Percentiles rank a stretch among this genome's conserved stretches.
Conservation (phyloP, 345 rosid genomes). For the Reutealis trisperma region DNA sequence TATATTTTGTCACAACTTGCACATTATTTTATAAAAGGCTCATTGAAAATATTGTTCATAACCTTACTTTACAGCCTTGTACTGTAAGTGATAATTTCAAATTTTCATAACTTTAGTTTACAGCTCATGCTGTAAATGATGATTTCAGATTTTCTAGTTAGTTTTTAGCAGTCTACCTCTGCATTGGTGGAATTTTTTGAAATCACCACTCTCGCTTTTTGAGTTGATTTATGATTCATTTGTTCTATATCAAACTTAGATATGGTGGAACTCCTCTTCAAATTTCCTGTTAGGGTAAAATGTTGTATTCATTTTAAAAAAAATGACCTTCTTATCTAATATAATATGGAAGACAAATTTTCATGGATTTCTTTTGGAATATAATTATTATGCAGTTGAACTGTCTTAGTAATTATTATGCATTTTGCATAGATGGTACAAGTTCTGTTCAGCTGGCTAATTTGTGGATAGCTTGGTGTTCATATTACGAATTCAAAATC, state of each 20-base stretch:
- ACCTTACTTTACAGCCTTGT: too few relatives aligned
- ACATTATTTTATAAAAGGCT: not conserved
- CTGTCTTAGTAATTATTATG: not conserved
- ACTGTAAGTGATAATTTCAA: not conserved
- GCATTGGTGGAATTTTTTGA: not conserved
- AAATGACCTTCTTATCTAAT: not conserved
- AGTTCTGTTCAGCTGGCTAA: not conserved
- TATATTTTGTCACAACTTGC: not conserved
- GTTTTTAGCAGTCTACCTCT: not conserved
- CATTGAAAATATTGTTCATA: not conserved
- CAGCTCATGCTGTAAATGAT: not conserved
- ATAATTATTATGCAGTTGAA: not conserved
- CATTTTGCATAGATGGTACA: conserved; percentile 3
- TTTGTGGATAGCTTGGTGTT: not conserved
- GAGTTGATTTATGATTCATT: not conserved
- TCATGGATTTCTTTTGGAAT: not conserved
- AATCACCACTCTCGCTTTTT: not conserved
- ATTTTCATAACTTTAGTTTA: not conserved
- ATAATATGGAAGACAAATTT: not conserved
- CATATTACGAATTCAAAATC: not conserved
- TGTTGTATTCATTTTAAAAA: too few relatives aligned
- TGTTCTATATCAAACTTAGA: not conserved
- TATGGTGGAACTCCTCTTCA: not conserved
- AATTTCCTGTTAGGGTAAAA: not conserved
- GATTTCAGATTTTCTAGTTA: not conserved